phyloP scores from a whole-genome alignment of 148 eudicot species.

The Hydrangea macrophylla region DNA sequence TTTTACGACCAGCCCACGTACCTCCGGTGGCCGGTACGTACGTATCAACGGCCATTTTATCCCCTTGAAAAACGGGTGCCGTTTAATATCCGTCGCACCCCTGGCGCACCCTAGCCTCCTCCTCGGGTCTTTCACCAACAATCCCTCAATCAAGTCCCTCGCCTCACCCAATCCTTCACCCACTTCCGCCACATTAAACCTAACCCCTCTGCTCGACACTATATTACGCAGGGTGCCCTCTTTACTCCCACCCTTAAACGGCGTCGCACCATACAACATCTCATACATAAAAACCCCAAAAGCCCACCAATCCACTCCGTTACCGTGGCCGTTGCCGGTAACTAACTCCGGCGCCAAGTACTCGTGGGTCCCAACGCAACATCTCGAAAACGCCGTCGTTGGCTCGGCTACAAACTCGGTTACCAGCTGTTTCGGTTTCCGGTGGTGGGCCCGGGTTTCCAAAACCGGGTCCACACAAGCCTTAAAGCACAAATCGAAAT shows the following conservation, averaged over 20 bases:
- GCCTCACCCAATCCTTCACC: constrained; percentile 34
- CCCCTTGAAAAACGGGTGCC: constrained; percentile 68
- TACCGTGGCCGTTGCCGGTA: constrained; percentile 69
- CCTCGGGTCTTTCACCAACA: constrained; percentile 62
- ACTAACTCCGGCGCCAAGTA: constrained; percentile 79
- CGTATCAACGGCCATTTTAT: constrained; percentile 81
- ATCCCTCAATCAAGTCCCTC: constrained; percentile 49
- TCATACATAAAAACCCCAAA: constrained; percentile 71
- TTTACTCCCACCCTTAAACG: constrained; percentile 68
- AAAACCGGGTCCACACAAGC: constrained; percentile 45
- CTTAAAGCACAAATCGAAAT: constrained; percentile 67
- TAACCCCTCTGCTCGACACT: constrained; percentile 41
- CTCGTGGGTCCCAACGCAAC: constrained; percentile 89
- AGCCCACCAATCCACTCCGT: constrained; percentile 95
- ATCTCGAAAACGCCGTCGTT: constrained; percentile 55
- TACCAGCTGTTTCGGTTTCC: constrained; percentile 16
- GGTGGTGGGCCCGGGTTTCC: constrained; percentile 16
- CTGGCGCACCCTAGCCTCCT: constrained; percentile 52
- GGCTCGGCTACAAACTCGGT: constrained; percentile 71
- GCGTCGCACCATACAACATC: constrained; percentile 59
- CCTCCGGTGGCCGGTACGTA: constrained; percentile 65
- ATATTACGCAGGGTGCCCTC: constrained; percentile 70
- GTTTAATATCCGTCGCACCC: constrained; percentile 79
- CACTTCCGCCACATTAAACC: constrained; percentile 22
- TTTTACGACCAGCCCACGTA: constrained; percentile 50